Percentiles rank a stretch among this genome's conserved stretches.
Evolutionary conservation across 257 asterid genomes (phyloP).

Genomic region (Solanum etuberosum): DNA sequence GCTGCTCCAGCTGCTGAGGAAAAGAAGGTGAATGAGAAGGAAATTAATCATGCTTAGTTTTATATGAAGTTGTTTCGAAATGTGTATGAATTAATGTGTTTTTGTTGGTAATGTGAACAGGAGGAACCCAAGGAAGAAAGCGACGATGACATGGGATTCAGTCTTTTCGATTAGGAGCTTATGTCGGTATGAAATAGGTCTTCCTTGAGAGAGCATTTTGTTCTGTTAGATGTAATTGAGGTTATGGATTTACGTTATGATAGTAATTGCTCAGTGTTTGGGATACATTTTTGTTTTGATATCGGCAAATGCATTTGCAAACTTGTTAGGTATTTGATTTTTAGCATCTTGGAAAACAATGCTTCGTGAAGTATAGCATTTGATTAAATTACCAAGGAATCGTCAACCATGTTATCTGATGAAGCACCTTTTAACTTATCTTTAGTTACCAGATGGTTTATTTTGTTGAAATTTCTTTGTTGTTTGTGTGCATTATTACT

Average conservation of each 20-base stretch:
- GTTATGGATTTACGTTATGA: not conserved
- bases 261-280: not conserved
- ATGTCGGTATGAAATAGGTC: not conserved
- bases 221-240: not conserved
- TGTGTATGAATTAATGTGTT: not conserved
- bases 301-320: not conserved
- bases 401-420: not conserved
- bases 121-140: slow-evolving; percentile 48
- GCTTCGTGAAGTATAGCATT: no score
- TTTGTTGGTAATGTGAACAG: not conserved
- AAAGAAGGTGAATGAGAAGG: slow-evolving; percentile 26
- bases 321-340: not conserved
- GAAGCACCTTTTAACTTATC: not conserved
- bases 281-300: not conserved
- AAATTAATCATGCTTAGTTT: not conserved
- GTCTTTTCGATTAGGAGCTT: slow-evolving; percentile 31
- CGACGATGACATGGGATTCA: slow-evolving; percentile 42
- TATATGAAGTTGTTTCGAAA: not conserved
- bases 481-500: no score
- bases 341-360: not conserved
- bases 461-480: no score
- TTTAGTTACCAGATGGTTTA: not conserved
- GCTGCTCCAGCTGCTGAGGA: slow-evolving; percentile 38
- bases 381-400: not conserved
- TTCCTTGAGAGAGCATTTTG: not conserved